Percentiles rank a stretch among this genome's conserved stretches.
phyloP scores from a whole-genome alignment of 495 filamentous ascomycete species.

The Tuber microsphaerosporum region DNA sequence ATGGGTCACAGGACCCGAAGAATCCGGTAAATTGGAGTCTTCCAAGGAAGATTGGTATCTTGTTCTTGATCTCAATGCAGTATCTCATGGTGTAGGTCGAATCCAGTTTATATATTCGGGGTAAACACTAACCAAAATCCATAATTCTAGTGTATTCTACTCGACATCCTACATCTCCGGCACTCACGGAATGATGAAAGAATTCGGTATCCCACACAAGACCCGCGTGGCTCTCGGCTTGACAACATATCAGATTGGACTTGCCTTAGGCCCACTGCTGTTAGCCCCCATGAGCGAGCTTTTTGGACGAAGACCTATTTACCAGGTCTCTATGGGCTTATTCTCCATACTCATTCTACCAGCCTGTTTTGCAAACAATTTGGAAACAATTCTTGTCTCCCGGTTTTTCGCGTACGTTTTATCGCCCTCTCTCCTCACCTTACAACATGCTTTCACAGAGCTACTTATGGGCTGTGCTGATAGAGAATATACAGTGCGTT shows the following conservation, averaged over 20 bases:
- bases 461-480: not conserved
- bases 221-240: conserved; percentile 65
- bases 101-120: not conserved
- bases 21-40: conserved; percentile 74
- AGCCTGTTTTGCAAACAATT: conserved; percentile 58
- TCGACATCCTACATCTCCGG: conserved; percentile 74
- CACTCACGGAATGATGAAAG: conserved; percentile 57
- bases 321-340: conserved; percentile 55
- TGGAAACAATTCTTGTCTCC: conserved; percentile 58
- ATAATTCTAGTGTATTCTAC: conserved; percentile 58
- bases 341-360: conserved; percentile 66
- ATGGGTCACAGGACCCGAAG: conserved; percentile 54
- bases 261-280: conserved; percentile 65
- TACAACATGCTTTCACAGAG: not conserved
- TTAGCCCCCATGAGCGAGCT: conserved; percentile 72
- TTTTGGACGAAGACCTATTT: conserved; percentile 69
- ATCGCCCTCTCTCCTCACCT: not conserved
- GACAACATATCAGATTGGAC: conserved; percentile 68
- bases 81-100: conserved; percentile 58
- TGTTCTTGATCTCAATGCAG: conserved; percentile 61
- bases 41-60: conserved; percentile 57
- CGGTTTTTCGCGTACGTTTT: conserved; percentile 60
- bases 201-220: conserved; percentile 54
- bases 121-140: not conserved
- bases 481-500: conserved; percentile 50